Conservation (phyloP, 352 stramenopile species). For the Pelagophyceae sp. region DNA sequence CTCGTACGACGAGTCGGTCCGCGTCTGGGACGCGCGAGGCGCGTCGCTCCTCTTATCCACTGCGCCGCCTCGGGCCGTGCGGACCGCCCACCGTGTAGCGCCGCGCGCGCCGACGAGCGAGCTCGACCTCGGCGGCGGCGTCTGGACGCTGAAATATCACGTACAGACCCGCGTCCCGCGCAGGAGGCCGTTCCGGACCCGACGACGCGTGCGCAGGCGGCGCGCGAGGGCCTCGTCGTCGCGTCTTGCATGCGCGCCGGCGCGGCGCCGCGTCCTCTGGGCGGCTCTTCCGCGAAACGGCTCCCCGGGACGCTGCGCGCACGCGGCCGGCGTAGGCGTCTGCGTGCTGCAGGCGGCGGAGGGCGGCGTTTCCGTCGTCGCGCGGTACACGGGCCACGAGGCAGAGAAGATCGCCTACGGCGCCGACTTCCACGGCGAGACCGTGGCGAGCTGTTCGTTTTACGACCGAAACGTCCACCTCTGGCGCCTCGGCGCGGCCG, state of each 20-base stretch:
- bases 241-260: constrained; percentile 3
- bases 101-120: not conserved
- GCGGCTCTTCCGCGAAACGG: no score
- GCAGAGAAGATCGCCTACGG: not conserved
- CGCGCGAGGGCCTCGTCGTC: no score
- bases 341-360: not conserved
- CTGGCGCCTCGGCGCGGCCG: no score
- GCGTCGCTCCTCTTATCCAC: not conserved
- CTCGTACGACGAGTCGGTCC: constrained; percentile 7
- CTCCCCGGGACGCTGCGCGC: no score
- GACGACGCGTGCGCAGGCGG: no score
- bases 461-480: constrained; percentile 1
- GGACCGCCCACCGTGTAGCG: no score
- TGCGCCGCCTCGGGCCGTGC: no score
- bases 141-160: not conserved
- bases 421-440: not conserved
- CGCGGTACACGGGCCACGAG: not conserved
- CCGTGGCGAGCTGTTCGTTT: constrained; percentile 1
- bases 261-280: not conserved
- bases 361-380: not conserved
- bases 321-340: no score
- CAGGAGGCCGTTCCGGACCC: no score
- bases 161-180: no score
- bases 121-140: not conserved
- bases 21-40: not conserved